Conservation (phyloP, 768 basidiomycete genomes). For the Suillus fuscotomentosus region DNA sequence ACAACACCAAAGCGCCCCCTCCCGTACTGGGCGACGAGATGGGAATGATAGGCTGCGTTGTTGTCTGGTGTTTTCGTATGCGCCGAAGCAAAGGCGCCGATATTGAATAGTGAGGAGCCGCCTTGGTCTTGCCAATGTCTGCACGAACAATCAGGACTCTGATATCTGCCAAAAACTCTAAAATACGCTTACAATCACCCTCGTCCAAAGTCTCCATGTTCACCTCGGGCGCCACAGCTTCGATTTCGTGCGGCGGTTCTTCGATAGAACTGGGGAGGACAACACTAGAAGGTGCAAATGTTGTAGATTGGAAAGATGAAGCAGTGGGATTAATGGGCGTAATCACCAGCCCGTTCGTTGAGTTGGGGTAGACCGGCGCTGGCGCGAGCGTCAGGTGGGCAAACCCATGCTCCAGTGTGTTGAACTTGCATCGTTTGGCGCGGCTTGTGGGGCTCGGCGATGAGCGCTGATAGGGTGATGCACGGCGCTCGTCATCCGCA, state of each 20-base stretch:
- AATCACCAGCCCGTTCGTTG: constrained; percentile 1
- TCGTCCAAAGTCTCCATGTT: constrained; percentile 75
- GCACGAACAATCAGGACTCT: not conserved
- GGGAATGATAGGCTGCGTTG: constrained; percentile 19
- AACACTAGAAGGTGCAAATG: constrained; percentile 15
- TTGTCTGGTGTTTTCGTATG: constrained; percentile 34
- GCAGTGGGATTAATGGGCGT: constrained; percentile 5
- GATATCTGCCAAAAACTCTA: no score
- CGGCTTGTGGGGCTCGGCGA: constrained; percentile 46
- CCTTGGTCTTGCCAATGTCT: not conserved
- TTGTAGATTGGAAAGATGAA: constrained; percentile 2
- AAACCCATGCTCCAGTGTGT: constrained; percentile 53
- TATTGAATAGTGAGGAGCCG: not conserved
- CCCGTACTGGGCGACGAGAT: constrained; percentile 11
- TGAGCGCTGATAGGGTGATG: constrained; percentile 13
- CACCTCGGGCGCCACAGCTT: constrained; percentile 43
- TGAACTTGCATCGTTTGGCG: constrained; percentile 48
- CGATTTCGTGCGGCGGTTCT: constrained; percentile 32
- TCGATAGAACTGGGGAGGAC: constrained; percentile 40
- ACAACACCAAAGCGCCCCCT: constrained; percentile 54
- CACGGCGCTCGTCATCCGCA: constrained; percentile 17
- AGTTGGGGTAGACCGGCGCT: not conserved
- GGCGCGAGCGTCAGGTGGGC: constrained; percentile 45
- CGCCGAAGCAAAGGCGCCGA: constrained; percentile 46
- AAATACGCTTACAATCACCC: constrained; percentile 51